phyloP scores from a whole-genome alignment of 2,329 filamentous ascomycete genomes.

The Cytospora piceae region DNA sequence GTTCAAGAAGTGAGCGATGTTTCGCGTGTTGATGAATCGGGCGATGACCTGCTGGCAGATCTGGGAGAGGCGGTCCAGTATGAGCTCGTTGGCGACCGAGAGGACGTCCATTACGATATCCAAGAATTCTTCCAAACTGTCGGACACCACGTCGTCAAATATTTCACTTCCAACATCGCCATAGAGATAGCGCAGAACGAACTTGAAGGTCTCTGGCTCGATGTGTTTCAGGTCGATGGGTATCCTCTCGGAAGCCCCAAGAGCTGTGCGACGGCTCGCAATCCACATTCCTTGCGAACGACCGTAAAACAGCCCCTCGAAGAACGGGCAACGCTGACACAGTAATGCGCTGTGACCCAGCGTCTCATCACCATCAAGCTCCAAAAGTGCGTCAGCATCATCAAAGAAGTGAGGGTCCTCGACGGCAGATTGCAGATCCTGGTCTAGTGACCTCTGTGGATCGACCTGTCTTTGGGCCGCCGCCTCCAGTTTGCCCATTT shows the following conservation, averaged over 20 bases:
- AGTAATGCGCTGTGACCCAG: conserved; percentile 77
- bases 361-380: conserved; percentile 75
- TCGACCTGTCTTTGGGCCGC: conserved; percentile 75
- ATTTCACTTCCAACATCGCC: conserved; percentile 79
- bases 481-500: conserved; percentile 72
- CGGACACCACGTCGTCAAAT: conserved; percentile 75
- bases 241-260: conserved; percentile 49
- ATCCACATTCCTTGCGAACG: conserved; percentile 86
- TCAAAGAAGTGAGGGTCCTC: conserved; percentile 73
- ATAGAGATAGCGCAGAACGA: conserved; percentile 82
- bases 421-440: conserved; percentile 73
- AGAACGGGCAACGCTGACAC: conserved; percentile 88
- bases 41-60: conserved; percentile 86
- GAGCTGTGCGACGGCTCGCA: conserved; percentile 62
- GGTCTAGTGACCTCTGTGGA: conserved; percentile 64
- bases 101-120: conserved; percentile 92
- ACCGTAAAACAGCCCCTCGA: conserved; percentile 87
- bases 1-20: conserved; percentile 83
- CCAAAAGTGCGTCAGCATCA: conserved; percentile 77
- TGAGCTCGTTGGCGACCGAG: conserved; percentile 87
- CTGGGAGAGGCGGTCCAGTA: conserved; percentile 89
- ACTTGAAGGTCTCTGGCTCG: conserved; percentile 70
- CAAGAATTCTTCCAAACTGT: conserved; percentile 79
- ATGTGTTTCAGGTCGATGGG: conserved; percentile 84
- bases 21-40: conserved; percentile 81